phyloP scores from a whole-genome alignment of 2,329 filamentous ascomycete species.

The Drechmeria coniospora region DNA sequence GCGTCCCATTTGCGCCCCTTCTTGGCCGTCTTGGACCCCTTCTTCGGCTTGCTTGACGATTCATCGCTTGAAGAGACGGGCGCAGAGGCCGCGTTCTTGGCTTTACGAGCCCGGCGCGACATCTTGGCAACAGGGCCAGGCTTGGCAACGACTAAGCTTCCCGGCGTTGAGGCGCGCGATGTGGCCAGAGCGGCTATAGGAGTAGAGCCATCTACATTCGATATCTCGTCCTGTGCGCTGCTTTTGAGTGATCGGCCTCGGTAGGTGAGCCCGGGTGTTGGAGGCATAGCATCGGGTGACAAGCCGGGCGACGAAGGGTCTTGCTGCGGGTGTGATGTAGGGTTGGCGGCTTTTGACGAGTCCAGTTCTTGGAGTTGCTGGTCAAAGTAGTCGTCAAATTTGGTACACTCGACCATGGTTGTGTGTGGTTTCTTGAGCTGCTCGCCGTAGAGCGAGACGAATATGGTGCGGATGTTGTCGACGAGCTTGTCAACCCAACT shows the following conservation, averaged over 20 bases:
- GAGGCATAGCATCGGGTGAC: constrained; percentile 9
- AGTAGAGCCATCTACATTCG: constrained; percentile 54
- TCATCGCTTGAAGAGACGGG: constrained; percentile 77
- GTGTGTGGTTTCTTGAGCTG: constrained; percentile 70
- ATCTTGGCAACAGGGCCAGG: constrained; percentile 58
- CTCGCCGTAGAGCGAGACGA: constrained; percentile 77
- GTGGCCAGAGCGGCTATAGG: constrained; percentile 56
- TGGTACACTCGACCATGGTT: constrained; percentile 59
- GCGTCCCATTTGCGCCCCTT: constrained; percentile 87
- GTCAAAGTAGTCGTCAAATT: constrained; percentile 88
- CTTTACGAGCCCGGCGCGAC: constrained; percentile 64
- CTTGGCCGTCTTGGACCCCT: constrained; percentile 51
- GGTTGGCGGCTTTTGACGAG: constrained; percentile 27
- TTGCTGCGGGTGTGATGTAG: constrained; percentile 16
- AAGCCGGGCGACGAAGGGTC: constrained; percentile 16
- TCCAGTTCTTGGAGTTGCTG: constrained; percentile 77
- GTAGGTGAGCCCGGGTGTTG: constrained; percentile 24
- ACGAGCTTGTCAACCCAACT: constrained; percentile 96
- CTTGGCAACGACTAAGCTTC: constrained; percentile 50
- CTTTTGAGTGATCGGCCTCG: constrained; percentile 20
- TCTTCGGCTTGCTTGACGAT: constrained; percentile 39
- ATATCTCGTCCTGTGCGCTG: constrained; percentile 24
- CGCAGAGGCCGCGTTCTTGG: constrained; percentile 48
- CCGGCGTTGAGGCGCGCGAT: constrained; percentile 67
- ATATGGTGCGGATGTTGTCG: constrained; percentile 86